phyloP scores from a whole-genome alignment of 306 rosid genomes.

The Lupinus albus region DNA sequence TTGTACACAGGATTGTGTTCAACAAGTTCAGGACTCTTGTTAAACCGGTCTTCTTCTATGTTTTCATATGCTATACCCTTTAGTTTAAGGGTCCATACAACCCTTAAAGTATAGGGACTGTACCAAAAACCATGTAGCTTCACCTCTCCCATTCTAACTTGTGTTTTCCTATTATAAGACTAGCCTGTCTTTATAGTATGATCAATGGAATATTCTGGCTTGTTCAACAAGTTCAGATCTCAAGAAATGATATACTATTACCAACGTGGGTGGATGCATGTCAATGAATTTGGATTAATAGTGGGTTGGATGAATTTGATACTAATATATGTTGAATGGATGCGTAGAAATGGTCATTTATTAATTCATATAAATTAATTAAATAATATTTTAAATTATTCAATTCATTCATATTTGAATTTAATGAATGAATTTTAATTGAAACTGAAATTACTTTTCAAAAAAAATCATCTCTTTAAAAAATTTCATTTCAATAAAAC shows the following conservation, averaged over 20 bases:
- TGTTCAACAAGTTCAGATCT: neutral
- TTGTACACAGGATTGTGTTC: constrained; percentile 54
- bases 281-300: no score
- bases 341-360: no score
- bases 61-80: constrained; percentile 55
- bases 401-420: no score
- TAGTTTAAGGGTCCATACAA: constrained; percentile 48
- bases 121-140: constrained; percentile 52
- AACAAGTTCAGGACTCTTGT: constrained; percentile 48
- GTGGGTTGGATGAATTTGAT: no score
- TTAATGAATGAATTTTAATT: no score
- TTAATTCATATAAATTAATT: no score
- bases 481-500: no score
- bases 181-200: neutral
- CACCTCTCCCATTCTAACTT: constrained; percentile 26
- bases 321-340: no score
- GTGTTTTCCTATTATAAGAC: neutral
- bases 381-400: no score
- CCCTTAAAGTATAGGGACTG: constrained; percentile 52
- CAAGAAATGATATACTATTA: neutral
- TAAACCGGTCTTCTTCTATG: constrained; percentile 52
- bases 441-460: no score
- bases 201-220: neutral
- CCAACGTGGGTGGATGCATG: no score
- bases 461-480: no score